These are phyloP conservation scores for Silybum marianum DNA, from an alignment of 129 eudicot species.

Conservation along the genomic window DNA sequence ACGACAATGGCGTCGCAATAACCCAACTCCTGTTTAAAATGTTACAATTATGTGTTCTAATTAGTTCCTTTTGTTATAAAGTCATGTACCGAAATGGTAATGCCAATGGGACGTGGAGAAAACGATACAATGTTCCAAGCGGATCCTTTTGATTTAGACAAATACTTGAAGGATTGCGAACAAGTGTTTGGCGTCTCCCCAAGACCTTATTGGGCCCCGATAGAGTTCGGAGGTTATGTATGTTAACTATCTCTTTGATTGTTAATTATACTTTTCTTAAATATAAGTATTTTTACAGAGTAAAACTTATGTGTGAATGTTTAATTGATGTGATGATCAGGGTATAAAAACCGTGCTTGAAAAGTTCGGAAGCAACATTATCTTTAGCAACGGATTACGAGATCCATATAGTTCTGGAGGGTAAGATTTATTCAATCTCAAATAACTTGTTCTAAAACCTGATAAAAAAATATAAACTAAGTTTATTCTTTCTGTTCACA, in stretches of 20 bases:
- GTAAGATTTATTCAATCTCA: constrained; percentile 5
- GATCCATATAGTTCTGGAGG: constrained; percentile 54
- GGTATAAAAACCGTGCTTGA: constrained; percentile 39
- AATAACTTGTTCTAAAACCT: not conserved
- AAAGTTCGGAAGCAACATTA: constrained; percentile 50
- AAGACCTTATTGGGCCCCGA: constrained; percentile 41
- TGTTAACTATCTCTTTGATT: not conserved
- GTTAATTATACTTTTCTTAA: not conserved
- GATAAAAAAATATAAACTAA: not conserved
- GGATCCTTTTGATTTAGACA: constrained; percentile 27
- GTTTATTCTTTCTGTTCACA: not conserved
- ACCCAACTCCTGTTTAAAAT: not conserved
- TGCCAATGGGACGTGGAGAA: constrained; percentile 40
- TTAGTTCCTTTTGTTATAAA: not conserved
- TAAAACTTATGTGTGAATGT: not conserved
- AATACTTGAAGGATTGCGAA: constrained; percentile 32
- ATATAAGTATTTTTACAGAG: not conserved
- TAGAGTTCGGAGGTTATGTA: constrained; percentile 50
- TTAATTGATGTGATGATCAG: not conserved
- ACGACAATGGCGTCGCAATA: not conserved
- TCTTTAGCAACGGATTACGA: constrained; percentile 40
- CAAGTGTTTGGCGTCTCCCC: constrained; percentile 38
- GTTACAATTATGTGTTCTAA: not conserved
- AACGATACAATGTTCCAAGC: constrained; percentile 46
- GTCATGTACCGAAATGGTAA: constrained; percentile 47